These are phyloP conservation scores for Lathyrus aphaca DNA, from an alignment of 306 rosid species.

Conservation along the genomic window DNA sequence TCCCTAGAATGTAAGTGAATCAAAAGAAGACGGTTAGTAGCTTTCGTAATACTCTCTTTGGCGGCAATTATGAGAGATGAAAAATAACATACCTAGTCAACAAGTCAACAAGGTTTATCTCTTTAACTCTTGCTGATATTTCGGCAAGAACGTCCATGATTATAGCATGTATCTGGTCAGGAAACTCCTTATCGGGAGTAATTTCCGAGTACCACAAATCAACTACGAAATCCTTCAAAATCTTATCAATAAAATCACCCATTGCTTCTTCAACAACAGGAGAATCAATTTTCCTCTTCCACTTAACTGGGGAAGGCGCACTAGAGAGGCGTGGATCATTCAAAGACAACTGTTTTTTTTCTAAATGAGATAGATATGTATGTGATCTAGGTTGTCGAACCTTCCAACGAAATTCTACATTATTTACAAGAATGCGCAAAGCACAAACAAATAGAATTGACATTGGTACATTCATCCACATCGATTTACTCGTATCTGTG, in stretches of 20 bases:
- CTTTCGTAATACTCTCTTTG: constrained; percentile 22
- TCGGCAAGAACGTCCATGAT: constrained; percentile 94
- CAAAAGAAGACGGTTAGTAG: constrained; percentile 7
- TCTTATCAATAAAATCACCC: constrained; percentile 67
- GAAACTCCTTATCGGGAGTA: constrained; percentile 87
- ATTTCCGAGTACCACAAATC: constrained; percentile 89
- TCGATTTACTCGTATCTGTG: constrained; percentile 92
- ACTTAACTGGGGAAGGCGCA: constrained; percentile 52
- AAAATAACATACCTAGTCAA: constrained; percentile 68
- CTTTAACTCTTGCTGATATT: constrained; percentile 72
- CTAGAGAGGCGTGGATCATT: constrained; percentile 77
- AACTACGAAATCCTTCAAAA: constrained; percentile 85
- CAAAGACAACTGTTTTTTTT: constrained; percentile 75
- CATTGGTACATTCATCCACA: constrained; percentile 93
- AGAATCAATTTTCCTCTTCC: constrained; percentile 90
- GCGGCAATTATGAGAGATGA: constrained; percentile 31
- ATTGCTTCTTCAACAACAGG: constrained; percentile 81
- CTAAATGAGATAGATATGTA: constrained; percentile 81
- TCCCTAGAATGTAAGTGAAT: constrained; percentile 71
- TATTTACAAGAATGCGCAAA: constrained; percentile 67
- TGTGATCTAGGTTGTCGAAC: constrained; percentile 51
- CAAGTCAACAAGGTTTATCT: constrained; percentile 90
- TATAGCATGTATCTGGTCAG: constrained; percentile 69
- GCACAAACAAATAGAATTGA: constrained; percentile 71
- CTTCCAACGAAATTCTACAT: constrained; percentile 82